phyloP scores from a whole-genome alignment of 768 basidiomycete genomes.

The Phylloporus rhodoxanthus region DNA sequence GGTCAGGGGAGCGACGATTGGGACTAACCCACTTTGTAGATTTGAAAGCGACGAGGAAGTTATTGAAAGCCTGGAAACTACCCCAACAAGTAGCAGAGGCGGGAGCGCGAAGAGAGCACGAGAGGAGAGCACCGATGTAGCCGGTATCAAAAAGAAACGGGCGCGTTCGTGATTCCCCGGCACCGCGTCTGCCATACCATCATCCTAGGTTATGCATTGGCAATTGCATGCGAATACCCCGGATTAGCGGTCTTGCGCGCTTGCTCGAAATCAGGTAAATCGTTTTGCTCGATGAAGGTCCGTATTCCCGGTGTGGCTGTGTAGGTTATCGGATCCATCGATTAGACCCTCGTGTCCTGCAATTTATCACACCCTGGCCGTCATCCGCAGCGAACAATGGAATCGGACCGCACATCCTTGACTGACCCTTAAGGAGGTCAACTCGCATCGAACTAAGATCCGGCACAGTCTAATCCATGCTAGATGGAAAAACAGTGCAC shows the following conservation, averaged over 20 bases:
- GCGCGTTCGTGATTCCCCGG: constrained; percentile 8
- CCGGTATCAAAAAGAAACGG: constrained; percentile 9
- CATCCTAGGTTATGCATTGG: neutral
- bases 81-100: constrained; percentile 16
- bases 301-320: neutral
- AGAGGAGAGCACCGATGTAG: constrained; percentile 3
- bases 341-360: constrained; percentile 52
- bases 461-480: constrained; percentile 40
- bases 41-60: constrained; percentile 22
- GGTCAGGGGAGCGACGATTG: neutral
- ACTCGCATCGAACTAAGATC: neutral
- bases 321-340: constrained; percentile 2
- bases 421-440: constrained; percentile 41
- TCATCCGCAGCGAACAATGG: constrained; percentile 68
- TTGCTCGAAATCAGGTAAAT: neutral
- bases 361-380: constrained; percentile 15
- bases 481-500: constrained; percentile 70
- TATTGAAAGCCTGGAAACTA: constrained; percentile 22
- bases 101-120: constrained; percentile 14
- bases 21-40: constrained; percentile 8
- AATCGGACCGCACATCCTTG: constrained; percentile 72
- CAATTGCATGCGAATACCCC: neutral
- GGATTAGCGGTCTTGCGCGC: neutral
- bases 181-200: neutral
- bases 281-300: neutral